Base-by-base conservation (phyloP, 352 stramenopile species). In the Detonula confervacea region DNA sequence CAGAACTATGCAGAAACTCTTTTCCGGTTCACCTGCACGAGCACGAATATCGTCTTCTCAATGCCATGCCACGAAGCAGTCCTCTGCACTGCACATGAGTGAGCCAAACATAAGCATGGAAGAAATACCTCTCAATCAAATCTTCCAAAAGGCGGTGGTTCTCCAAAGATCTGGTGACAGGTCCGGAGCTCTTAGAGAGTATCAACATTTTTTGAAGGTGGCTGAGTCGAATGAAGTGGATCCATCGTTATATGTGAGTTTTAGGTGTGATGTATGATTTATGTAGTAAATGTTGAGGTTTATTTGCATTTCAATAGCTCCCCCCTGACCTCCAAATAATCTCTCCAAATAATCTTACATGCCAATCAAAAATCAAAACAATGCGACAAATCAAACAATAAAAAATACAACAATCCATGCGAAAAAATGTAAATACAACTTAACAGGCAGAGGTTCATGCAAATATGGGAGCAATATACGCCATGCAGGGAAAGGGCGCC, bases 391-490 rank as follows among this genome's bases (percentile, higher is more conserved):
- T n/a, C n/a, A n/a, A n/a, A n/a, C n/a, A n/a, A n/a, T n/a, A n/a
- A n/a, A n/a, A n/a, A n/a, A n/a, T n/a, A n/a, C n/a, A n/a, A n/a
- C n/a, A n/a, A n/a, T n/a, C n/a, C n/a, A n/a, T n/a, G n/a, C n/a
- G n/a, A n/a, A n/a, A n/a, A n/a, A n/a, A n/a, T n/a, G n/a, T n/a
- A n/a, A n/a, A n/a, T n/a, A n/a, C n/a, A 55, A 27, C 27, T 29
- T 55, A 14, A 29, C 46, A 55, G 46, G 75, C 83, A 2, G 80
- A 90, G 55, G 80, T 90, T 20, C 76, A 83, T 66, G 55, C 77
- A 1, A 90, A 90, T 39, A 87, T 87, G 68, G 80, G 80, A 42
- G 76, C 80, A 27, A 66, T 87, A 16, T 84, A 86, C 60, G 60
- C 82, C 5, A 81, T 74, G 67, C 51, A 78, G 24, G 35, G 62